Evolutionary conservation across 768 basidiomycete genomes (phyloP).

Genomic region (Phlebiopsis flavidoalba): DNA sequence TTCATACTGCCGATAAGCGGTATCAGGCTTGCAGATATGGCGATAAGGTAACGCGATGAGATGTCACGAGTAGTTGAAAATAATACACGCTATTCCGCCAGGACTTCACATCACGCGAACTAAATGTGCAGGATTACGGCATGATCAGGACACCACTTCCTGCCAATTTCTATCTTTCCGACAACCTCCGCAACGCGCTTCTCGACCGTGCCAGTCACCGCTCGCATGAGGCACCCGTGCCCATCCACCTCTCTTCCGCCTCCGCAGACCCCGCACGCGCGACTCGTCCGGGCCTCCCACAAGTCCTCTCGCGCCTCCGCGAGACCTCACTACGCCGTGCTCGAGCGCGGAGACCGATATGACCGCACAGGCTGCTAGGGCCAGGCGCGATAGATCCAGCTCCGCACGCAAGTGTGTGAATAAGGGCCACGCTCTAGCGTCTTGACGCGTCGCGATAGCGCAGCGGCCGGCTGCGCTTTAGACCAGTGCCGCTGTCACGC

Average conservation of each 20-base stretch:
- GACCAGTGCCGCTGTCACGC: slow-evolving; percentile 65
- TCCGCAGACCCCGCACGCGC: slow-evolving; percentile 24
- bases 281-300: slow-evolving; percentile 38
- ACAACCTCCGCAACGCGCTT: slow-evolving; percentile 82
- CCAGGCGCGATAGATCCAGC: slow-evolving; percentile 70
- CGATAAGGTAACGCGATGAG: slow-evolving; percentile 62
- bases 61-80: neutral
- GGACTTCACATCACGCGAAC: slow-evolving; percentile 75
- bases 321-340: slow-evolving; percentile 72
- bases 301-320: slow-evolving; percentile 67
- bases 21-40: slow-evolving; percentile 99
- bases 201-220: slow-evolving; percentile 56
- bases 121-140: slow-evolving; percentile 95
- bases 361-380: slow-evolving; percentile 59
- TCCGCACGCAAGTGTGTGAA: slow-evolving; percentile 87
- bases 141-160: slow-evolving; percentile 95
- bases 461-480: slow-evolving; percentile 58
- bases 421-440: slow-evolving; percentile 44
- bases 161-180: slow-evolving; percentile 88
- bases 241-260: slow-evolving; percentile 14
- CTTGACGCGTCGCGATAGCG: slow-evolving; percentile 27
- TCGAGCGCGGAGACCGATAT: slow-evolving; percentile 65
- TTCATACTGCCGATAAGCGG: slow-evolving; percentile 89
- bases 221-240: slow-evolving; percentile 31
- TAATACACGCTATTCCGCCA: neutral